Percentiles rank a stretch among this genome's conserved stretches.
Conservation (phyloP, 768 basidiomycete genomes). For the Pleurotus platypus region DNA sequence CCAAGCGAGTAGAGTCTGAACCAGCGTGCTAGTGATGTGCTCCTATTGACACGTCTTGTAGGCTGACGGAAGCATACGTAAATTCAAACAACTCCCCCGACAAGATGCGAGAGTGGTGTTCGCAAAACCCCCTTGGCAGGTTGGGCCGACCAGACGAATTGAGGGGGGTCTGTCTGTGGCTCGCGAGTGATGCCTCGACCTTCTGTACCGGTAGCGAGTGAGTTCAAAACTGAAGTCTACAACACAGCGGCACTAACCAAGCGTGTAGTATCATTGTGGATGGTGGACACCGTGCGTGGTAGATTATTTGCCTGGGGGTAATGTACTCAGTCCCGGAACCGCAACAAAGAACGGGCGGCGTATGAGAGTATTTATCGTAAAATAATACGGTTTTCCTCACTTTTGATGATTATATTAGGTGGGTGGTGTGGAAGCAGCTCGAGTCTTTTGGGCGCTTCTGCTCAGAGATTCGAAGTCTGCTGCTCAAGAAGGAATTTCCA, state of each 20-base stretch:
- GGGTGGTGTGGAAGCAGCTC: too few relatives aligned
- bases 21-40: too few relatives aligned
- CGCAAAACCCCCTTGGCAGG: slow-evolving; percentile 64
- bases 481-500: too few relatives aligned
- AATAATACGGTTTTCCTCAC: too few relatives aligned
- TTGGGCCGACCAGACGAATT: slow-evolving; percentile 73
- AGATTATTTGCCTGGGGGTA: not conserved
- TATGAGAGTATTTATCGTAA: too few relatives aligned
- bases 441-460: too few relatives aligned
- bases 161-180: slow-evolving; percentile 67
- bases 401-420: too few relatives aligned
- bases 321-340: too few relatives aligned
- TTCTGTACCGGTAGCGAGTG: slow-evolving; percentile 85
- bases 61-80: slow-evolving; percentile 73
- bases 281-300: slow-evolving; percentile 66
- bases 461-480: too few relatives aligned
- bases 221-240: slow-evolving; percentile 24
- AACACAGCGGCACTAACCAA: not conserved
- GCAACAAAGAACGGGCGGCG: too few relatives aligned
- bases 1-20: slow-evolving; percentile 38
- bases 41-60: slow-evolving; percentile 22
- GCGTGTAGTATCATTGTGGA: slow-evolving; percentile 51
- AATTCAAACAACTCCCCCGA: slow-evolving; percentile 50
- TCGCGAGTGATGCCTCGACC: slow-evolving; percentile 71
- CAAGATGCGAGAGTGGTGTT: slow-evolving; percentile 63